Evolutionary conservation across 108 stramenopile genomes (phyloP), one percentile per base, ranked within the genome.

Genomic region (Skeletonema marinoi): DNA sequence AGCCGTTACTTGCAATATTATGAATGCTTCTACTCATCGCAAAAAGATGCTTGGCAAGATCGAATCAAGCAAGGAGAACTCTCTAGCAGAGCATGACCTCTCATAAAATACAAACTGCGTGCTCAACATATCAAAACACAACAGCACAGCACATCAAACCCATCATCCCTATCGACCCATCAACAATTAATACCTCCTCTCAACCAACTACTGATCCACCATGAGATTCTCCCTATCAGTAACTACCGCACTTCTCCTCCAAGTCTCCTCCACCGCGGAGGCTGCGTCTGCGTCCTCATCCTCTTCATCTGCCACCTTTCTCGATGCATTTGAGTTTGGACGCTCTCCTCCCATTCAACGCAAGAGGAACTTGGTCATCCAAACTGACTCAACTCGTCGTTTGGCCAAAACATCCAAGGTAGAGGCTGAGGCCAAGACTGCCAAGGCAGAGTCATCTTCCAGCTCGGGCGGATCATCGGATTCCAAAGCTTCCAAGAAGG

Each of bases 261-360:
- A 56, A 56, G 54, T 25, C 25, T 56, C 54, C 54, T 29, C 21
- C 2, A 56, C 54, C 6, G 54, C 54, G 10, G 54, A 56, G 25
- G 54, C 54, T 29, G 54, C 54, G 25, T 25, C 54, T 29, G 54
- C 54, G 25, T 25, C 19, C 3, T 25, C 54, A 51, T 19, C n/a
- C 2, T 19, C 51, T 19, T 21, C 51, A n/a, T 54, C 51, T 2
- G 4, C 17, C 54, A 25, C 54, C 54, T 56, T 56, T n/a, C 54
- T 56, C 54, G 54, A 56, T 56, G 54, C 54, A 56, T 56, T 56
- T 17, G 54, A 56, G 9, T 56, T 56, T 56, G 54, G 54, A 21
- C 54, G 6, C 0, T 54, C 51, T 54, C 21, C 51, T 21, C 17
- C 51, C 51, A 54, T 54, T 25, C 51, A 54, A 54, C 51, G 51